phyloP scores from a whole-genome alignment of 495 filamentous ascomycete genomes.

The Rostrohypoxylon terebratum region DNA sequence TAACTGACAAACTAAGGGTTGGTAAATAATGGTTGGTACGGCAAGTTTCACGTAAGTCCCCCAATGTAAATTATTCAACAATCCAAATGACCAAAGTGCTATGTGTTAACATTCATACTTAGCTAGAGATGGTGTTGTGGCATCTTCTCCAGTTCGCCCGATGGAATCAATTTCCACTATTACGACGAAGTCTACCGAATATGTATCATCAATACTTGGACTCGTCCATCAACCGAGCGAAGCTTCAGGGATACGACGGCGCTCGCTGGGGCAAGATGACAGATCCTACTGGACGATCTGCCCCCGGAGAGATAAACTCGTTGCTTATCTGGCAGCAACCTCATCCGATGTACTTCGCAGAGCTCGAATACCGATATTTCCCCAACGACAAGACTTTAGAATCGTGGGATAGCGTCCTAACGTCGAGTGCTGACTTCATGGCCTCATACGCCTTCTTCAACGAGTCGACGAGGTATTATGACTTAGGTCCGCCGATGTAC shows the following conservation, averaged over 20 bases:
- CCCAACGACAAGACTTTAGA: constrained; percentile 52
- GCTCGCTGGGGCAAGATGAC: constrained; percentile 71
- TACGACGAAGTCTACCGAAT: constrained; percentile 58
- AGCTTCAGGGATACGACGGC: constrained; percentile 62
- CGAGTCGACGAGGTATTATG: constrained; percentile 56
- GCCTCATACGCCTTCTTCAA: constrained; percentile 62
- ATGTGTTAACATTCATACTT: not conserved
- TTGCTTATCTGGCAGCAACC: constrained; percentile 69
- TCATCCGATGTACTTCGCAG: constrained; percentile 66
- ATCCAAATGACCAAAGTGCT: not conserved
- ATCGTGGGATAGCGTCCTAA: constrained; percentile 61
- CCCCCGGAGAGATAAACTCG: constrained; percentile 68
- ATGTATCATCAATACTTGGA: constrained; percentile 62
- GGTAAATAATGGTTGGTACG: constrained; percentile 68
- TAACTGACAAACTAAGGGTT: constrained; percentile 52
- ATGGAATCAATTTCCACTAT: constrained; percentile 62
- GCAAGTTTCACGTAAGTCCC: constrained; percentile 59
- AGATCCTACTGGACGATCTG: constrained; percentile 65
- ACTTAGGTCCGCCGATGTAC: constrained; percentile 66
- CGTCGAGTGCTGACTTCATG: constrained; percentile 64
- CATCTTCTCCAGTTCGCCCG: constrained; percentile 64
- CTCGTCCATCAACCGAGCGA: constrained; percentile 59
- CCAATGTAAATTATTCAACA: not conserved
- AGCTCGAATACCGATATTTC: constrained; percentile 61
- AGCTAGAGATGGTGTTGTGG: constrained; percentile 68